Conservation (phyloP, 2,329 filamentous ascomycete genomes). For the Penicillium glabrum region DNA sequence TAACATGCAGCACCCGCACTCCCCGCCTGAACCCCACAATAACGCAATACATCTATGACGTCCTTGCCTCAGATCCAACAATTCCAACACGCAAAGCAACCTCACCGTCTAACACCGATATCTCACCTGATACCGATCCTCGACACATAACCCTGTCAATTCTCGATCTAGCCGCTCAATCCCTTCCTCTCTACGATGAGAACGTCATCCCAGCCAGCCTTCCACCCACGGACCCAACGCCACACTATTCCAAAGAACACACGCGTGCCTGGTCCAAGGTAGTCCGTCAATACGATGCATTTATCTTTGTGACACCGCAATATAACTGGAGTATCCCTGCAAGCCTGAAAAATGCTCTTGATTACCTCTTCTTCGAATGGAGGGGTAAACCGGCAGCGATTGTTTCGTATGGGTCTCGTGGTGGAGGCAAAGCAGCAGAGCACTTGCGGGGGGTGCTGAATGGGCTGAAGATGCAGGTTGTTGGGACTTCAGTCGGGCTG, state of each 20-base stretch:
- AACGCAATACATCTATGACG: constrained; percentile 31
- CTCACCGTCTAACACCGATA: neutral
- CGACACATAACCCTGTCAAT: constrained; percentile 25
- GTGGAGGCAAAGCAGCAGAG: constrained; percentile 38
- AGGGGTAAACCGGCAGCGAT: constrained; percentile 54
- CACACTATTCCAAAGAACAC: constrained; percentile 37
- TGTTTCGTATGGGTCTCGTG: constrained; percentile 55
- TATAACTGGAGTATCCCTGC: constrained; percentile 60
- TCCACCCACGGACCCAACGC: constrained; percentile 22
- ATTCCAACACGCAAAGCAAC: constrained; percentile 16
- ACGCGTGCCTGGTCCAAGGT: constrained; percentile 39
- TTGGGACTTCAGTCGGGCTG: constrained; percentile 29
- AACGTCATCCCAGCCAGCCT: constrained; percentile 38
- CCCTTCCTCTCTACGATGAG: constrained; percentile 42
- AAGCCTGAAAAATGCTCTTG: constrained; percentile 61
- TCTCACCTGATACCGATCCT: constrained; percentile 14
- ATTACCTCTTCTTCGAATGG: constrained; percentile 62
- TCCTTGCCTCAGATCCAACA: constrained; percentile 15
- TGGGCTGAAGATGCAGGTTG: constrained; percentile 37
- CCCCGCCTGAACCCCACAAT: constrained; percentile 39
- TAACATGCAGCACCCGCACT: constrained; percentile 36
- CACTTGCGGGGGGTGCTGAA: constrained; percentile 37
- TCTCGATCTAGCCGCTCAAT: constrained; percentile 32
- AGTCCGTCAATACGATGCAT: constrained; percentile 36
- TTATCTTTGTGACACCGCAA: constrained; percentile 45